Base-by-base conservation (phyloP, 768 basidiomycete genomes). In the Pisolithus orientalis region DNA sequence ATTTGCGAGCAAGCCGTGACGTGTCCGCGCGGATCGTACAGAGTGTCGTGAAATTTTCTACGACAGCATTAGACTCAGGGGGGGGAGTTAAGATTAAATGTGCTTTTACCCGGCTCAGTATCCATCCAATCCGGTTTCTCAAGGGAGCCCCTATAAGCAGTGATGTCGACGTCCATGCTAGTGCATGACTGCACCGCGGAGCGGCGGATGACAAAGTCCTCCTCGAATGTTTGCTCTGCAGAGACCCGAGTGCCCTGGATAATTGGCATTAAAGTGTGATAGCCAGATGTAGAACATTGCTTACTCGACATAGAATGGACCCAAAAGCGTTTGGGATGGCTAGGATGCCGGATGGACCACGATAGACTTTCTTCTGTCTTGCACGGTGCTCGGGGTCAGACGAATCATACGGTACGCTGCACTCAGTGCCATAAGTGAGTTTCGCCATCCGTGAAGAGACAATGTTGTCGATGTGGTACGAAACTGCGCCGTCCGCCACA, bases 401-500 rank as follows among this genome's bases (percentile, higher is more conserved):
- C 0, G 61, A 37, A 34, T 77, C 69, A 49, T 60, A 80, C 1
- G 63, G 60, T 3, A 70, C 55, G 39, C 60, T 59, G 55, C 74
- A 72, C 28, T 72, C 66, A 1, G 71, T 71, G 5, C 80, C 80
- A 49, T 79, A 81, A 0, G 77, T 77, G 50, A 72, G 56, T 54
- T 71, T 75, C 4, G 79, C 67, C 5, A 81, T 71, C 29, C 80
- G 73, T 5, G 70, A 70, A 6, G 72, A 68, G 5, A 82, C 79
- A 13, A 74, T 72, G 54, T 75, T 74, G 52, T 82, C 76, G 16
- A 82, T 49, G 25, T 64, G 70, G 49, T 61, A 75, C 3, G 67
- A 72, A 27, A 72, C 60, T 5, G 72, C 76, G 2, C 80, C 80
- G 44, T 80, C 77, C 1, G 80, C 77, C 8, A 82, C 80, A 1